These are phyloP conservation scores for Penicillium tannophilum DNA, from an alignment of 495 filamentous ascomycete genomes.

Conservation along the genomic window DNA sequence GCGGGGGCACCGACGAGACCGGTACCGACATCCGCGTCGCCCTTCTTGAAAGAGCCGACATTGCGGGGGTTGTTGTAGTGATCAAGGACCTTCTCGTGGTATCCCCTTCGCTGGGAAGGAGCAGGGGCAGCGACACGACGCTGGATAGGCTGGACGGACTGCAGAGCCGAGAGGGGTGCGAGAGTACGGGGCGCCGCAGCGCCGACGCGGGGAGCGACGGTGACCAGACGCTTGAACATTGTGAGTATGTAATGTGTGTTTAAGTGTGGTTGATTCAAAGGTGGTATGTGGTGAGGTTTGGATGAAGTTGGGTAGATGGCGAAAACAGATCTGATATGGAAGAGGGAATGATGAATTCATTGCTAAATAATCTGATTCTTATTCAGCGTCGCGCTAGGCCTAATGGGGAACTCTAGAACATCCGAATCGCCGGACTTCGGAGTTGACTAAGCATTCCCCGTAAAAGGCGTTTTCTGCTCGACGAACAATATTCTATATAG, in stretches of 20 bases:
- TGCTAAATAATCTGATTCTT: conserved; percentile 38
- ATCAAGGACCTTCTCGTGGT: conserved; percentile 81
- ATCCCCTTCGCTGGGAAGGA: conserved; percentile 46
- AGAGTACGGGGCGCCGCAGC: conserved; percentile 49
- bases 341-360: conserved; percentile 35
- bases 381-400: conserved; percentile 26
- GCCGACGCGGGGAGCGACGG: conserved; percentile 51
- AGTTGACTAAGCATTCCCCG: conserved; percentile 16
- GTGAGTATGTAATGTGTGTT: conserved; percentile 15
- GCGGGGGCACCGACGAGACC: conserved; percentile 92
- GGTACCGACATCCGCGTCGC: conserved; percentile 86
- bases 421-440: conserved; percentile 32
- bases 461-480: background rate
- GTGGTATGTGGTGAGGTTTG: conserved; percentile 1
- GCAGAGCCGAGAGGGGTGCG: conserved; percentile 37
- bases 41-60: conserved; percentile 89
- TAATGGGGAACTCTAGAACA: conserved; percentile 15
- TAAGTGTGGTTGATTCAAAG: background rate
- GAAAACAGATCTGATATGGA: conserved; percentile 31
- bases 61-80: conserved; percentile 94
- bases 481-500: background rate
- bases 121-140: conserved; percentile 31
- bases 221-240: conserved; percentile 58
- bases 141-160: conserved; percentile 37
- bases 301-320: conserved; percentile 3